Evolutionary conservation across 2,329 filamentous ascomycete species (phyloP).

Genomic region (Pseudonectria buxi): DNA sequence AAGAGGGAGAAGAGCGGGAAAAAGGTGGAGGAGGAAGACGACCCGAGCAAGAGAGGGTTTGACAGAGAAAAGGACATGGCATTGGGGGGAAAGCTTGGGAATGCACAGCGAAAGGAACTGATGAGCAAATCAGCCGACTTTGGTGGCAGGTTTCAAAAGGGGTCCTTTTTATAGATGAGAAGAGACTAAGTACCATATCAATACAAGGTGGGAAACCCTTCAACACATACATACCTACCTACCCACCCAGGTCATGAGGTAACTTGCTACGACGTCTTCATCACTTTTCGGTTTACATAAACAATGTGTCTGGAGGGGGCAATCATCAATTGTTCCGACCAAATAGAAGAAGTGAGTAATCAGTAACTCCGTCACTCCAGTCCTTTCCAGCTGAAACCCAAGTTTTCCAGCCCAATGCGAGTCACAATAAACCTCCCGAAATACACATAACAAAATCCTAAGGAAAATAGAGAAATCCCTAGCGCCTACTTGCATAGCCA

Average conservation of each 20-base stretch:
- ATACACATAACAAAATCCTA: constrained; percentile 14
- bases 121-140: constrained; percentile 75
- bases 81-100: constrained; percentile 62
- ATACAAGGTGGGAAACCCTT: too few relatives aligned
- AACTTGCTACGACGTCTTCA: background rate
- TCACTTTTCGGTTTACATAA: background rate
- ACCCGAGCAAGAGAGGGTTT: constrained; percentile 83
- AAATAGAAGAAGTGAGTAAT: constrained; percentile 20
- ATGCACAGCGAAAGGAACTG: constrained; percentile 70
- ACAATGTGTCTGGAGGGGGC: constrained; percentile 7
- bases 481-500: constrained; percentile 1
- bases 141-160: constrained; percentile 71
- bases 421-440: constrained; percentile 14
- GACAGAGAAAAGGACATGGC: constrained; percentile 93
- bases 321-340: constrained; percentile 17
- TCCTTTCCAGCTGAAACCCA: constrained; percentile 20
- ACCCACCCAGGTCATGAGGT: too few relatives aligned
- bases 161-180: constrained; percentile 56
- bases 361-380: constrained; percentile 29
- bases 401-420: constrained; percentile 23
- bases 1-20: constrained; percentile 23
- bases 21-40: constrained; percentile 63
- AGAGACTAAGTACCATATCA: background rate
- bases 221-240: too few relatives aligned
- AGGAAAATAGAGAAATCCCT: constrained; percentile 9